phyloP scores from a whole-genome alignment of 352 stramenopile genomes.

The Pythium grandisporangium region DNA sequence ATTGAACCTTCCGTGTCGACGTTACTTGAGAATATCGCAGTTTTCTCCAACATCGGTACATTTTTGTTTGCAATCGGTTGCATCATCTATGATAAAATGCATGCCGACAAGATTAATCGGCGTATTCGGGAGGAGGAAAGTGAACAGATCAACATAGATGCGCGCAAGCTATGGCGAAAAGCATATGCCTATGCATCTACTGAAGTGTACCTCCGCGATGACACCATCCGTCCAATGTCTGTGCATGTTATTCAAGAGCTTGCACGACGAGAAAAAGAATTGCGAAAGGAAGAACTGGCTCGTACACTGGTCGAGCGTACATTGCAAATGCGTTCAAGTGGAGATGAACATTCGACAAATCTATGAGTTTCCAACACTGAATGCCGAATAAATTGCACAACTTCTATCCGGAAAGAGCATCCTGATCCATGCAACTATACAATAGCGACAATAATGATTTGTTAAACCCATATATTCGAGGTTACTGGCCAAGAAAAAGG shows the following conservation, averaged over 20 bases:
- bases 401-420: too few species aligned
- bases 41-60: constrained; percentile 42
- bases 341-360: constrained; percentile 2
- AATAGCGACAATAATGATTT: too few species aligned
- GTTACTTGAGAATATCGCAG: constrained; percentile 39
- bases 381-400: too few species aligned
- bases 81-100: constrained; percentile 55
- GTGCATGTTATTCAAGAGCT: constrained; percentile 52
- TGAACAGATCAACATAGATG: constrained; percentile 27
- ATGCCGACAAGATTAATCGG: constrained; percentile 15
- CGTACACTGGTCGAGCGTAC: not conserved
- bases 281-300: too few species aligned
- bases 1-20: constrained; percentile 27
- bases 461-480: too few species aligned
- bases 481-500: too few species aligned
- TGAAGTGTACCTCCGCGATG: constrained; percentile 43
- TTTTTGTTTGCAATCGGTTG: constrained; percentile 37
- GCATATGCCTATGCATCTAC: constrained; percentile 46
- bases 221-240: constrained; percentile 32
- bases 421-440: too few species aligned
- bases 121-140: constrained; percentile 33
- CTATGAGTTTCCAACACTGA: too few species aligned
- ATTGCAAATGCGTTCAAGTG: not conserved
- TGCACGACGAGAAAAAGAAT: constrained; percentile 33
- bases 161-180: constrained; percentile 43